phyloP scores from a whole-genome alignment of 2,329 filamentous ascomycete genomes.

The Colletotrichum coccodes region DNA sequence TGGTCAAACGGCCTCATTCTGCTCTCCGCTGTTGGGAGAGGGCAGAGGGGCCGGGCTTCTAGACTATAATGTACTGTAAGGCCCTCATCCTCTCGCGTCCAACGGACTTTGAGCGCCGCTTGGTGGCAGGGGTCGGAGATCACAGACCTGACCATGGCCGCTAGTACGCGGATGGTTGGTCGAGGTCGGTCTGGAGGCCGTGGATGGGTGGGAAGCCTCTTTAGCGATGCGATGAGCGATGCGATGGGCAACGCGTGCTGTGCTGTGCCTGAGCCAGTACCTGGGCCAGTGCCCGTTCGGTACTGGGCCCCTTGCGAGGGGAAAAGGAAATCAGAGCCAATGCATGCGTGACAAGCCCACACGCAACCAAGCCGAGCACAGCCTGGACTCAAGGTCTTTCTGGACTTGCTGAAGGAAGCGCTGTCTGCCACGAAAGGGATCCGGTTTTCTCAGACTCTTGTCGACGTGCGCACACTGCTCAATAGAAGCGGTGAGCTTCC shows the following conservation, averaged over 20 bases:
- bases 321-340: background rate
- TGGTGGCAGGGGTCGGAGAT: conserved; percentile 14
- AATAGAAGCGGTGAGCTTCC: background rate
- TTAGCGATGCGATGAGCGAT: background rate
- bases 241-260: background rate
- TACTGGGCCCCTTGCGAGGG: background rate
- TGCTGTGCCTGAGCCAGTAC: conserved; percentile 4
- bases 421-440: no score
- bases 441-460: no score
- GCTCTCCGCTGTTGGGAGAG: background rate
- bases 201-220: background rate
- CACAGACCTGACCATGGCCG: conserved; percentile 6
- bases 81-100: background rate
- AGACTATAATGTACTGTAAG: background rate
- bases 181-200: background rate
- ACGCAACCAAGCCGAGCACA: background rate
- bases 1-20: conserved; percentile 11
- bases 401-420: background rate
- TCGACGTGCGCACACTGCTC: no score
- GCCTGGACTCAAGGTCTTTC: background rate
- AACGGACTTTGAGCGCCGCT: background rate
- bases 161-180: background rate
- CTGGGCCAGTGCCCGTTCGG: background rate
- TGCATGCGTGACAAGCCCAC: background rate
- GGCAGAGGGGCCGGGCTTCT: background rate